These are phyloP conservation scores for Hymenoscyphus occultus DNA, from an alignment of 2,329 filamentous ascomycete genomes.

Conservation along the genomic window DNA sequence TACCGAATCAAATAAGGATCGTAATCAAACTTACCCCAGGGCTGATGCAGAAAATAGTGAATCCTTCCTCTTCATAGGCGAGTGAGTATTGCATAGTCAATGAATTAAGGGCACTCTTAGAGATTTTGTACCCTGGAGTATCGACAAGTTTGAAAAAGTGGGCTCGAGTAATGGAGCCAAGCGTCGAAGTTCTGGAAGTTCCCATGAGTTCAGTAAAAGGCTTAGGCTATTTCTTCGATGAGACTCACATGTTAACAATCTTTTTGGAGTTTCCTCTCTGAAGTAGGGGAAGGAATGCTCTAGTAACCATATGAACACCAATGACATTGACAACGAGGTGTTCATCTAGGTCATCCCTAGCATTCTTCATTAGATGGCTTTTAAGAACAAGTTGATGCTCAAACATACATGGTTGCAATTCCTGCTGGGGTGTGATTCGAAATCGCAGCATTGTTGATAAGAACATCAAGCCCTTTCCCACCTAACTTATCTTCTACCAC, in stretches of 20 bases:
- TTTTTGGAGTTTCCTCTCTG: slow-evolving; percentile 21
- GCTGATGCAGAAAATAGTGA: slow-evolving; percentile 42
- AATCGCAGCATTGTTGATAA: slow-evolving; percentile 41
- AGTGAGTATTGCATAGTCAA: slow-evolving; percentile 45
- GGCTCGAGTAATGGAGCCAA: slow-evolving; percentile 17
- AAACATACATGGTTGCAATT: background rate
- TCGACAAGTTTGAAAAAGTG: slow-evolving; percentile 40
- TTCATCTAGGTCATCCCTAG: background rate
- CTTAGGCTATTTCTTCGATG: background rate
- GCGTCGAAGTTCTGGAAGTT: slow-evolving; percentile 4
- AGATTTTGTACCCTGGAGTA: slow-evolving; percentile 42
- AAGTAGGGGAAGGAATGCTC: slow-evolving; percentile 23
- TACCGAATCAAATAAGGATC: background rate
- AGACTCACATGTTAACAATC: slow-evolving; percentile 22
- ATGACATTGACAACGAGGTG: slow-evolving; percentile 40
- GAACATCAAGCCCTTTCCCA: slow-evolving; percentile 43
- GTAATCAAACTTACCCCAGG: slow-evolving; percentile 42
- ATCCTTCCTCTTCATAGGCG: slow-evolving; percentile 40
- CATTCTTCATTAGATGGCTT: background rate
- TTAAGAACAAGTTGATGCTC: too few relatives aligned
- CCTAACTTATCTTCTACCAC: slow-evolving; percentile 36
- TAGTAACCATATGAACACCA: slow-evolving; percentile 40
- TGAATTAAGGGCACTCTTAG: slow-evolving; percentile 48
- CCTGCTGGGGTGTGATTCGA: background rate
- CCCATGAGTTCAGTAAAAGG: background rate